Evolutionary conservation across 2,329 filamentous ascomycete genomes (phyloP).

Genomic region (Cladorrhinum sp.): DNA sequence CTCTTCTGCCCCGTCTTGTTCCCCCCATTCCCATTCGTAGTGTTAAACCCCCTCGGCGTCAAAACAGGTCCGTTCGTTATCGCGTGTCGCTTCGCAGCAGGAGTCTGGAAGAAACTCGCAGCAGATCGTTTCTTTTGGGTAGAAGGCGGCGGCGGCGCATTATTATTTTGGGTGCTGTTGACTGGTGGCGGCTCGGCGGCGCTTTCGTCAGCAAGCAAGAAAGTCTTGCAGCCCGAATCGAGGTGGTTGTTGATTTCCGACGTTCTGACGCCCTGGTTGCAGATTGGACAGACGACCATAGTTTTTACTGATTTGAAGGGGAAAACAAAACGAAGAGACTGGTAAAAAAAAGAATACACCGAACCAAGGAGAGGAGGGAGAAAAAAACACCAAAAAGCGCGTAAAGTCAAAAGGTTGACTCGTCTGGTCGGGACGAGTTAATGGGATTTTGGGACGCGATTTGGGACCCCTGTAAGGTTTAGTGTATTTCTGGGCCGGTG

Average conservation of each 20-base stretch:
- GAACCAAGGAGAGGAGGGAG: neutral
- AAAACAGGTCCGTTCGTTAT: slow-evolving; percentile 34
- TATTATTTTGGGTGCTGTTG: slow-evolving; percentile 32
- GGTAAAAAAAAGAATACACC: neutral
- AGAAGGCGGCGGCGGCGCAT: slow-evolving; percentile 35
- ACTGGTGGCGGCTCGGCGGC: slow-evolving; percentile 28
- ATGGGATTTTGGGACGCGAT: slow-evolving; percentile 2
- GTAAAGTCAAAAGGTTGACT: neutral
- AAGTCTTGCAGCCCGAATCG: slow-evolving; percentile 73
- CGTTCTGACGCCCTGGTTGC: slow-evolving; percentile 67
- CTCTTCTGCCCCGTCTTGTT: slow-evolving; percentile 46
- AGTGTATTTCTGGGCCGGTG: neutral
- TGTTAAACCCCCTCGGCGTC: slow-evolving; percentile 9
- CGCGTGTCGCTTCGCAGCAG: slow-evolving; percentile 54
- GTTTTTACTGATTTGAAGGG: neutral
- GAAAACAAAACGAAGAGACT: neutral
- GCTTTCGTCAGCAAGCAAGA: slow-evolving; percentile 53
- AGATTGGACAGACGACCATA: slow-evolving; percentile 76
- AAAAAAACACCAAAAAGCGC: neutral
- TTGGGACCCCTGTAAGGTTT: neutral
- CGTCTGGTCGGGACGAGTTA: neutral
- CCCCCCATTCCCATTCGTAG: slow-evolving; percentile 15
- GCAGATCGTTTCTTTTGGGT: slow-evolving; percentile 56
- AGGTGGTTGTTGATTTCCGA: slow-evolving; percentile 84
- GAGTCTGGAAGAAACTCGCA: slow-evolving; percentile 60